phyloP scores from a whole-genome alignment of 257 asterid species.

The Asclepias syriaca region DNA sequence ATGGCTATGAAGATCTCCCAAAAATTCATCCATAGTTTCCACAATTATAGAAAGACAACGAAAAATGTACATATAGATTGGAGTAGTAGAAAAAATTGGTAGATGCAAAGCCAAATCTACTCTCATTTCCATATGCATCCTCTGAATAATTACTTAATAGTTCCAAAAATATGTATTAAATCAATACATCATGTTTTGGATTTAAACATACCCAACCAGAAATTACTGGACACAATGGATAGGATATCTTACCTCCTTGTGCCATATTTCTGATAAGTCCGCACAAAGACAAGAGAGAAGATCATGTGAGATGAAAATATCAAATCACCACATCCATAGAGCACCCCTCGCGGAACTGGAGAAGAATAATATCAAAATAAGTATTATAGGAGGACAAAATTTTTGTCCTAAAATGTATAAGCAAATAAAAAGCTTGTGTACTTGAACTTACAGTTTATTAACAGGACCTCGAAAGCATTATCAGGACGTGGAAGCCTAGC shows the following conservation, averaged over 20 bases:
- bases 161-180: neutral
- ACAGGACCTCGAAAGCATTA: conserved; percentile 50
- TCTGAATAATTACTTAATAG: neutral
- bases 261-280: conserved; percentile 83
- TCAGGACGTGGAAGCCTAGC: conserved; percentile 86
- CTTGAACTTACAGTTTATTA: conserved; percentile 49
- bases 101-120: neutral
- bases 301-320: conserved; percentile 99
- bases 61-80: neutral
- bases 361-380: conserved; percentile 11
- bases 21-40: neutral
- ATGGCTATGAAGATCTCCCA: neutral
- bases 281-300: conserved; percentile 88
- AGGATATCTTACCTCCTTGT: conserved; percentile 52
- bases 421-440: conserved; percentile 6
- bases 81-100: neutral
- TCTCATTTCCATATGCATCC: neutral
- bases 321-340: conserved; percentile 94
- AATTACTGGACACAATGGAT: neutral
- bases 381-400: conserved; percentile 4
- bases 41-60: neutral
- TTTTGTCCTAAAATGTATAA: conserved; percentile 3
- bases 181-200: neutral
- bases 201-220: neutral
- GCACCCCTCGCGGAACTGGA: conserved; percentile 90